These are phyloP conservation scores for Hericium alpestre DNA, from an alignment of 768 basidiomycete genomes.

Conservation along the genomic window DNA sequence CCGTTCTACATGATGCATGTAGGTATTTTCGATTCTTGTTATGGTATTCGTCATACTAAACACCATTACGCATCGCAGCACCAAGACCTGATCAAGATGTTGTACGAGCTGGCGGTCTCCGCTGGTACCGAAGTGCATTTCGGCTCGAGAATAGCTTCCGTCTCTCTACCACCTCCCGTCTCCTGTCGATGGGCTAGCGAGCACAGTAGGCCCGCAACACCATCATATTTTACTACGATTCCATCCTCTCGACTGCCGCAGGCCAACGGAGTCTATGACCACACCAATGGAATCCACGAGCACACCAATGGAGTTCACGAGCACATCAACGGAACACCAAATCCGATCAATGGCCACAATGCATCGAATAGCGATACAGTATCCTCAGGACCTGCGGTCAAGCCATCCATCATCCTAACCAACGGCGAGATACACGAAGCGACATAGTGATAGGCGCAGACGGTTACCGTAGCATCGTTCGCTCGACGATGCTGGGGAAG, in stretches of 20 bases:
- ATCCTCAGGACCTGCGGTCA: neutral
- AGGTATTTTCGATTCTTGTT: neutral
- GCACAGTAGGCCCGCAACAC: neutral
- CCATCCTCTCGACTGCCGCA: too few relatives aligned
- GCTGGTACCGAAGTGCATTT: conserved; percentile 10
- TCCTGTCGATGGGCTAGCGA: neutral
- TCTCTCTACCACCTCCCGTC: neutral
- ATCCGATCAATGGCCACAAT: neutral
- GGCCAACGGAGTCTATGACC: neutral
- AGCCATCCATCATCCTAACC: conserved; percentile 4
- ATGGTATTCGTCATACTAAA: neutral
- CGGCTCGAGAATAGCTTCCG: neutral
- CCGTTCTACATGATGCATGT: conserved; percentile 11
- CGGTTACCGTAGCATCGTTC: conserved; percentile 8
- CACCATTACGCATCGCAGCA: neutral
- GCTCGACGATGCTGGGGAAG: neutral
- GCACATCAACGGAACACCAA: neutral
- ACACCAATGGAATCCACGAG: neutral
- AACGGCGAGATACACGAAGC: conserved; percentile 7
- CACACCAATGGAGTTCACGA: neutral
- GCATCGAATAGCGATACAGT: neutral
- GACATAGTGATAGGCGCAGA: conserved; percentile 14
- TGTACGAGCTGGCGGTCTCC: conserved; percentile 5
- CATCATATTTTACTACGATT: neutral
- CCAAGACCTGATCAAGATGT: conserved; percentile 5